Percentiles rank a stretch among this genome's conserved stretches.
Evolutionary conservation across 495 filamentous ascomycete species (phyloP).

Genomic region (Parathielavia appendiculata): DNA sequence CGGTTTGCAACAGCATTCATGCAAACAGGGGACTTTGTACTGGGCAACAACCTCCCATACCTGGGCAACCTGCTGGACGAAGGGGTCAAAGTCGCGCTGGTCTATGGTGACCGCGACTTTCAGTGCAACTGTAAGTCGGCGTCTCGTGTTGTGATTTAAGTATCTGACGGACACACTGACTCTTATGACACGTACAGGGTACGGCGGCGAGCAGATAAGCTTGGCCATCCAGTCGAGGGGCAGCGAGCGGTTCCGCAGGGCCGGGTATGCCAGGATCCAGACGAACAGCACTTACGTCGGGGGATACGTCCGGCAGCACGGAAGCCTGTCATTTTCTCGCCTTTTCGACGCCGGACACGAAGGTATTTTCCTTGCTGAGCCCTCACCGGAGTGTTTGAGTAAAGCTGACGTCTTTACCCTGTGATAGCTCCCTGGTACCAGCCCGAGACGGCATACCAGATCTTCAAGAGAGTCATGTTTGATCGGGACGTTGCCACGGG

Average conservation of each 20-base stretch:
- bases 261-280: conserved; percentile 49
- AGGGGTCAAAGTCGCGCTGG: conserved; percentile 60
- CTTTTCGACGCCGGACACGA: conserved; percentile 56
- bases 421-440: conserved; percentile 61
- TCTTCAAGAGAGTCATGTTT: conserved; percentile 40
- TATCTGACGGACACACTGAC: neutral
- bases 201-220: conserved; percentile 54
- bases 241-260: conserved; percentile 33
- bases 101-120: conserved; percentile 58
- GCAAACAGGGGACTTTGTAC: conserved; percentile 47
- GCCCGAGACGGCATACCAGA: conserved; percentile 35
- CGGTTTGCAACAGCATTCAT: too few relatives aligned
- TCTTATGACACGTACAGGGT: neutral
- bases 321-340: conserved; percentile 58
- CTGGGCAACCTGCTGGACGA: conserved; percentile 47
- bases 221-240: conserved; percentile 43
- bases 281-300: conserved; percentile 46
- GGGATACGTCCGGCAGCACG: conserved; percentile 56
- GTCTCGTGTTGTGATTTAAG: neutral
- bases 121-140: conserved; percentile 52
- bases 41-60: conserved; percentile 38
- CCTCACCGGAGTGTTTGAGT: neutral
- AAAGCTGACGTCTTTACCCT: neutral
- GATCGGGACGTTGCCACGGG: conserved; percentile 55
- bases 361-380: neutral